Conservation (phyloP, 2,329 filamentous ascomycete species). For the Ophiosphaerella korrae region DNA sequence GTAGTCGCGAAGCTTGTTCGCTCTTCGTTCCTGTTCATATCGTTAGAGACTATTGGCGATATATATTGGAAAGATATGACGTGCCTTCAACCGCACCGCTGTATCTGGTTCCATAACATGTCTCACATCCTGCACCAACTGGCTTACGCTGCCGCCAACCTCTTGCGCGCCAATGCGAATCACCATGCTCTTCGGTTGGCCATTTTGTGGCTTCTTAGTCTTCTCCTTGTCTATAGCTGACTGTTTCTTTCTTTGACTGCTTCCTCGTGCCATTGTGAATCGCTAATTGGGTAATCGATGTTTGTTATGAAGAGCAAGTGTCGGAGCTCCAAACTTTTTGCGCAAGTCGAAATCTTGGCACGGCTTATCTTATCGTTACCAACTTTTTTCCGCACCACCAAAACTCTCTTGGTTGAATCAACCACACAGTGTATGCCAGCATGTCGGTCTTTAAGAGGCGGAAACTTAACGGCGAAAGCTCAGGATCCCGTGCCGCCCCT, state of each 20-base stretch:
- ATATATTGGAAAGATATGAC: not conserved
- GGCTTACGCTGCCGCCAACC: conserved; percentile 87
- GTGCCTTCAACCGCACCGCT: conserved; percentile 77
- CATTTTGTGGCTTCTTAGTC: conserved; percentile 64
- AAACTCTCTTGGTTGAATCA: not conserved
- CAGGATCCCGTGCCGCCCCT: conserved; percentile 4
- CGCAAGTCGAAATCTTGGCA: conserved; percentile 27
- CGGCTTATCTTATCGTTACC: conserved; percentile 27
- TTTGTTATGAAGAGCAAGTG: not conserved
- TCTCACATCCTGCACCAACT: conserved; percentile 89
- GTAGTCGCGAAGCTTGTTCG: conserved; percentile 89
- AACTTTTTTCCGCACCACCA: conserved; percentile 15
- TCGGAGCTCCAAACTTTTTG: conserved; percentile 15
- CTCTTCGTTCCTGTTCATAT: conserved; percentile 69
- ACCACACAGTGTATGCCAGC: conserved; percentile 10
- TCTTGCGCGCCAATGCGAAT: conserved; percentile 95
- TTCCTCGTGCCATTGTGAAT: conserved; percentile 37
- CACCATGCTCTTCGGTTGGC: conserved; percentile 93
- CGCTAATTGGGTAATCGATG: conserved; percentile 6
- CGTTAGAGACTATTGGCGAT: not conserved
- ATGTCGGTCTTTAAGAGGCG: conserved; percentile 53
- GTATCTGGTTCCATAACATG: conserved; percentile 96
- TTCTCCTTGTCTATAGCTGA: conserved; percentile 39
- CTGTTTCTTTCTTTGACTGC: conserved; percentile 42
- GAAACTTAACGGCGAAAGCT: conserved; percentile 40